Percentiles rank a stretch among this genome's conserved stretches.
Conservation (phyloP, 2,329 filamentous ascomycete species). For the Raffaelea ambrosiae region DNA sequence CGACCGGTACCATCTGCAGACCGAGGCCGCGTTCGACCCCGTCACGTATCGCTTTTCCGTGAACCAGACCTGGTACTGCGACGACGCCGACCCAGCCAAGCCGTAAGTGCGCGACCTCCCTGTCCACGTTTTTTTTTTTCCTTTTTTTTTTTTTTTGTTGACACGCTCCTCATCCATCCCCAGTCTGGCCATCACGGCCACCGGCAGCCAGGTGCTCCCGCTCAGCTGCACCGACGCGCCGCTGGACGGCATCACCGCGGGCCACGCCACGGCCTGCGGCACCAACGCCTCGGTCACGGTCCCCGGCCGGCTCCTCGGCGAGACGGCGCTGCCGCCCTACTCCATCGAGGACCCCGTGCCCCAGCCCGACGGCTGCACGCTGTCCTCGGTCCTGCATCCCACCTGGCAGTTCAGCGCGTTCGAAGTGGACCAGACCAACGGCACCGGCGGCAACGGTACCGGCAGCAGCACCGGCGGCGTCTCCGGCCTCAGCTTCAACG, state of each 20-base stretch:
- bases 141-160: too few relatives aligned
- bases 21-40: slow-evolving; percentile 12
- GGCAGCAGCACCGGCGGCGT: neutral
- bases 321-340: slow-evolving; percentile 11
- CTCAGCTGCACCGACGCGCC: slow-evolving; percentile 9
- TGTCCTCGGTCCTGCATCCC: slow-evolving; percentile 14
- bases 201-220: slow-evolving; percentile 8
- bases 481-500: slow-evolving; percentile 11
- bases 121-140: too few relatives aligned
- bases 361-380: slow-evolving; percentile 13
- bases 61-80: slow-evolving; percentile 17
- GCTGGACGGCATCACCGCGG: neutral
- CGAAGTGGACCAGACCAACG: neutral
- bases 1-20: slow-evolving; percentile 10
- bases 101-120: slow-evolving; percentile 13
- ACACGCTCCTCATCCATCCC: too few relatives aligned
- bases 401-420: slow-evolving; percentile 13
- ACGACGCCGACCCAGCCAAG: slow-evolving; percentile 13
- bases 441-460: neutral
- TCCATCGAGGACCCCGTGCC: slow-evolving; percentile 13
- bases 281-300: neutral
- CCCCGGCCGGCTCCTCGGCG: neutral
- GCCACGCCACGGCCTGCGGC: slow-evolving; percentile 6
- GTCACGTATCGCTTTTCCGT: slow-evolving; percentile 8
- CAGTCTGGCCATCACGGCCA: slow-evolving; percentile 12